Base-by-base conservation (phyloP, 495 filamentous ascomycete species). In the Glarea lozoyensis region DNA sequence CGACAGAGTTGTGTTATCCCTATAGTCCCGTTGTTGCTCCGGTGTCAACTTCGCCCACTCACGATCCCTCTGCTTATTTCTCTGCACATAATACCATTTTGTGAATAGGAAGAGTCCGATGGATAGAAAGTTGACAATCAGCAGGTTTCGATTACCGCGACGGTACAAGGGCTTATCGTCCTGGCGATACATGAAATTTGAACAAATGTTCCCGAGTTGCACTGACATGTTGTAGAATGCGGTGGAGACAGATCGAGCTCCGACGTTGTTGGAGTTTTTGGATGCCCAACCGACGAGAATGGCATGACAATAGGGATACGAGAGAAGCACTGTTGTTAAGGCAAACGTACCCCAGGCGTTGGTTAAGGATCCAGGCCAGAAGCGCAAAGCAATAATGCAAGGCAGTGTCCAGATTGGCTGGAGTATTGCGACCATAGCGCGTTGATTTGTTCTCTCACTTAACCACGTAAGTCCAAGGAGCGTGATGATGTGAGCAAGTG, bases 221-320 rank as follows among this genome's bases (percentile, higher is more conserved):
- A 84, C 76, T 22, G 61, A 68, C 80, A 87, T 86, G 61, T 88
- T 88, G 59, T 89, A 33, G 2, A 45, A 10, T n/a, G 21, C 33
- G 27, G 37, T 3, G 9, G 17, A 40, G 21, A 21, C 43, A 18
- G 22, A 46, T 42, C 36, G 24, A 34, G 40, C 32, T 19, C 35
- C 34, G 12, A 63, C 69, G 49, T 60, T 74, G 66, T 48, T 51
- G 10, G 72, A 68, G 68, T 75, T 73, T 33, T 67, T 63, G 4
- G 74, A 52, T 18, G 69, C 68, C 39, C 70, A 64, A 44, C 69
- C 65, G 7, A 32, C 35, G 36, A 82, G 61, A 16, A 83, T 76
- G 0, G 81, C 38, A 40, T 40, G 38, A 54, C 63, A 40, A 59
- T 64, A 2, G 67, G 69, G 25, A 63, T 61, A 4, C 57, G 49